Percentiles rank a stretch among this genome's conserved stretches.
Evolutionary conservation across 1,284 basidiomycete genomes (phyloP).

Genomic region (Thecaphora thlaspeos): DNA sequence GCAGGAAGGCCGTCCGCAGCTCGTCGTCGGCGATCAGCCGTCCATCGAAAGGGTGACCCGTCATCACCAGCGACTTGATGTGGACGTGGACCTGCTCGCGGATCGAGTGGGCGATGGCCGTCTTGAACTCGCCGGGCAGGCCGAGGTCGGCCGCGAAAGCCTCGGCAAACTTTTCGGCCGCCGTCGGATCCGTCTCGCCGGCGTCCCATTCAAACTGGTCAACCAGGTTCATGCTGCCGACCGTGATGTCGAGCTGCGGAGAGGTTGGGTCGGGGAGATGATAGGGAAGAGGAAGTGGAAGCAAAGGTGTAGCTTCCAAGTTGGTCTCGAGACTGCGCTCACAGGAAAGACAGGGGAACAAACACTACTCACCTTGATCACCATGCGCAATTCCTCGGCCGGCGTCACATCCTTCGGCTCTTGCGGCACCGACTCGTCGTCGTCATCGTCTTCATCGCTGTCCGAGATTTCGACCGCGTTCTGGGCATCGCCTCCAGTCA

Average conservation of each 20-base stretch:
- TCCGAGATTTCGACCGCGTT: conserved; percentile 49
- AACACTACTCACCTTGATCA: conserved; percentile 72
- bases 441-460: conserved; percentile 60
- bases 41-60: conserved; percentile 82
- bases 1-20: conserved; percentile 82
- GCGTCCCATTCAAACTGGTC: conserved; percentile 99
- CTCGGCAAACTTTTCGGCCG: conserved; percentile 89
- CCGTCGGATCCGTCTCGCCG: conserved; percentile 68
- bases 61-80: conserved; percentile 86
- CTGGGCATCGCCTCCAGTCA: conserved; percentile 64
- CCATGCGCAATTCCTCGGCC: conserved; percentile 73
- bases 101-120: conserved; percentile 91
- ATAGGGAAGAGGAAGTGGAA: too few species aligned
- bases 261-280: too few species aligned
- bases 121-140: conserved; percentile 79
- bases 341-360: conserved; percentile 3
- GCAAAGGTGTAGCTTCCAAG: background rate
- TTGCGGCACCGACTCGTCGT: conserved; percentile 58
- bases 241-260: conserved; percentile 94
- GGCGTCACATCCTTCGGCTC: conserved; percentile 28
- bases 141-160: conserved; percentile 85
- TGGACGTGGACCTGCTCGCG: conserved; percentile 91
- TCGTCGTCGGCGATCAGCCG: conserved; percentile 83
- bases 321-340: background rate
- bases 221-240: conserved; percentile 86